Base-by-base conservation (phyloP, 495 filamentous ascomycete genomes). In the Evansstolkia leycettana region DNA sequence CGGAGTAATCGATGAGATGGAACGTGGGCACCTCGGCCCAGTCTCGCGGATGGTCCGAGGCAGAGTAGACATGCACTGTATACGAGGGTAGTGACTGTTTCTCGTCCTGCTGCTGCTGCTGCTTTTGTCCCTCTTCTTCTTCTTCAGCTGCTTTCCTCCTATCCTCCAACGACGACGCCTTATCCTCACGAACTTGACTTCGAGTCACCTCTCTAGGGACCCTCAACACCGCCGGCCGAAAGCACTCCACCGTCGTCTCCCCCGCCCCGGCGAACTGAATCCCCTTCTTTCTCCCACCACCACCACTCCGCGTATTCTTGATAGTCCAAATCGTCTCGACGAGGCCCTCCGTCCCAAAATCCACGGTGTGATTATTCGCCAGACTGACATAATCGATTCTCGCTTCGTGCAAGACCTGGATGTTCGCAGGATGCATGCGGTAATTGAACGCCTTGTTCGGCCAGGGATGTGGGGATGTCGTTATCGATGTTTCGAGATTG, bases 401-500 rank as follows among this genome's bases (percentile, higher is more conserved):
- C 1, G 50, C 62, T 16, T 50, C 50, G 18, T 45, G 40, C 2
- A 64, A 31, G 4, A 54, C 50, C 2, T 20, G 36, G 1, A 62
- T 39, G 33, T 66, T 63, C 8, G 47, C 49, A 2, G 62, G 62
- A 31, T 65, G 57, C 50, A 57, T 62, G 31, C 62, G 50, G 37
- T 64, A 66, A 33, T 64, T 63, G 46, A 60, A 65, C 5, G 30
- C 40, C 27, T 65, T 65, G 34, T 58, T 31, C 2, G 62, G 62
- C 57, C 62, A 66, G 11, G 49, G 50, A 0, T 20, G 33, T 10
- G 28, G 17, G 20, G 45, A 38, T 1, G 50, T 57, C 15, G 62
- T 66, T 6, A 42, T 56, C 8, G 62, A 32, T 7, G 62, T 66
- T 39, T 66, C 62, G 36, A 66, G 61, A 36, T 65, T 66, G 43